Percentiles rank a stretch among this genome's conserved stretches.
These are phyloP conservation scores for Botrytis aclada DNA, from an alignment of 2,329 filamentous ascomycete genomes.

Conservation along the genomic window DNA sequence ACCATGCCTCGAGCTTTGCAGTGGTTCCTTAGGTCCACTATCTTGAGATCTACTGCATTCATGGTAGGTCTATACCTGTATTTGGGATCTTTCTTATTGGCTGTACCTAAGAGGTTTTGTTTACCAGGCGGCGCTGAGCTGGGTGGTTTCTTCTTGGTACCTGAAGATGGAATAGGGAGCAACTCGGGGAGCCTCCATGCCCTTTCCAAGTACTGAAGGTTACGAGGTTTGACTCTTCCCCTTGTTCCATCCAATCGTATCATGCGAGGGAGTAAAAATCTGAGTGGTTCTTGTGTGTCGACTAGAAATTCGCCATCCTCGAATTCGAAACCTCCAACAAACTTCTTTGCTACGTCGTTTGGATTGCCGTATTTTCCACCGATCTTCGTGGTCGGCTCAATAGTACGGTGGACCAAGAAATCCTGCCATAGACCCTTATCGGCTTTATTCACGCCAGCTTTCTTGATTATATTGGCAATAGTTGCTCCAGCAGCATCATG, in stretches of 20 bases:
- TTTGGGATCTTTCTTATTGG: background rate
- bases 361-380: background rate
- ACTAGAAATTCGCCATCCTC: background rate
- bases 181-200: background rate
- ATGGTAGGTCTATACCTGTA: background rate
- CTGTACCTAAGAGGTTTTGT: background rate
- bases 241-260: background rate
- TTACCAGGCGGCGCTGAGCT: background rate
- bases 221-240: constrained; percentile 4
- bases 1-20: background rate
- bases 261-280: background rate
- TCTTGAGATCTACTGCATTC: background rate
- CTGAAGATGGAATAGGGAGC: background rate
- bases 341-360: background rate
- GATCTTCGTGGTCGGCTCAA: background rate
- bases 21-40: background rate
- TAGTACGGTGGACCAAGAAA: background rate
- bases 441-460: too few relatives aligned
- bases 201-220: background rate
- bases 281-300: background rate
- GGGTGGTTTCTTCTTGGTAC: background rate
- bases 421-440: background rate
- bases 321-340: background rate
- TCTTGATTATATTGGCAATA: background rate
- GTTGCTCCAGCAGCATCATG: background rate